Evolutionary conservation across 352 stramenopile genomes (phyloP), one percentile per base, ranked within the genome.

Genomic region (Pythium apleroticum): DNA sequence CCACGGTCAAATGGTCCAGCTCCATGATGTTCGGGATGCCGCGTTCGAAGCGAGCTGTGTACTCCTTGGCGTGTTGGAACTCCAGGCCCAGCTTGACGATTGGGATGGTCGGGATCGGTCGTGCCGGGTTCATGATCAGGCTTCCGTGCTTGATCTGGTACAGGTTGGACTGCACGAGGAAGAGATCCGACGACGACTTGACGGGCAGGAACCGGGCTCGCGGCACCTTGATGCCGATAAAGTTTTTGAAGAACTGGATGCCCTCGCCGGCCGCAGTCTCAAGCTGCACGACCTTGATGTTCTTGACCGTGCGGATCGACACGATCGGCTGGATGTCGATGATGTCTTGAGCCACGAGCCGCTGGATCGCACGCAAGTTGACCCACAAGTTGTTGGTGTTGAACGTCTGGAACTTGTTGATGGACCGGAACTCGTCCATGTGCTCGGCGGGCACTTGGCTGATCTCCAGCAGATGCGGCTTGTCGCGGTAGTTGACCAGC

Each of bases 321-420:
- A 96, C 88, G 31, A 97, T 81, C 12, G 84, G 91, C 73, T 99
- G 98, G 74, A 98, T 99, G 74, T 99, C 98, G 77, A 99, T 99
- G 28, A 97, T 95, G 64, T 97, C 96, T 60, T 97, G 91, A 1
- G 97, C 92, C 48, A 99, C 96, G 53, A 99, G 93, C 31, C 86
- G 78, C 65, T 99, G 97, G 58, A 99, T 95, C 55, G 97, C 98
- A 35, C 98, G 96, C 39, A 99, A 69, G 65, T 98, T 98, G 45
- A 99, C 97, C 97, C 97, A 99, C 20, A 99, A 76, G 69, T 99
- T 99, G 80, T 99, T 99, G 55, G 98, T 99, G 79, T 99, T 99
- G 87, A 99, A 99, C 61, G 95, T 99, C 52, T 93, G 81, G 74
- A 99, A 98, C 74, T 97, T 98, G 78, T 88, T 95, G 65, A 98